A percentile compares a stretch with the other conserved stretches of the same genome.
Evolutionary conservation across 345 rosid genomes (phyloP).

Genomic region (Arabis alpina): DNA sequence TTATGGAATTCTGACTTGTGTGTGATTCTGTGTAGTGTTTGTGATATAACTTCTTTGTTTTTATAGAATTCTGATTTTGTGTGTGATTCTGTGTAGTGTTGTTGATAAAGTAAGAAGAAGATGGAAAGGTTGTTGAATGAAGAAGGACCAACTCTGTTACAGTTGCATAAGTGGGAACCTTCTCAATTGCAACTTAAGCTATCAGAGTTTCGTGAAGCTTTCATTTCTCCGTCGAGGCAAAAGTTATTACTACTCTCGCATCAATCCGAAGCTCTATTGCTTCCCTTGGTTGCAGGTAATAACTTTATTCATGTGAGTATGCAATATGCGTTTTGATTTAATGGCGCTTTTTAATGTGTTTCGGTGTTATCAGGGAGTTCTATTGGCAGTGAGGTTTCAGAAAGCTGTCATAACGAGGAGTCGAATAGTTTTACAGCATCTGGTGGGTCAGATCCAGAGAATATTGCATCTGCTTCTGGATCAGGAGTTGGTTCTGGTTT

Average conservation of each 20-base stretch:
- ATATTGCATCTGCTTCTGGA: constrained; percentile 54
- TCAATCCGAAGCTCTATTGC: constrained; percentile 69
- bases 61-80: neutral
- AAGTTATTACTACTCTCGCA: constrained; percentile 66
- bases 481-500: constrained; percentile 52
- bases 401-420: constrained; percentile 40
- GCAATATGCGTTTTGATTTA: constrained; percentile 14
- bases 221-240: constrained; percentile 86
- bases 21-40: no score
- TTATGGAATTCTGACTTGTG: constrained; percentile 10
- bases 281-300: constrained; percentile 73
- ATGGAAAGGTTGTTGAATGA: constrained; percentile 63
- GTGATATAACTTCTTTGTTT: no score
- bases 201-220: constrained; percentile 87
- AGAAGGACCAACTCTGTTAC: constrained; percentile 69
- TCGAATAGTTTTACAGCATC: constrained; percentile 44
- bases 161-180: constrained; percentile 80
- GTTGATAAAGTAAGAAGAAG: constrained; percentile 29
- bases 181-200: constrained; percentile 57
- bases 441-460: constrained; percentile 55
- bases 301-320: constrained; percentile 18
- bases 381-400: constrained; percentile 36
- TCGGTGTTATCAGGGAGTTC: no score
- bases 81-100: constrained; percentile 33
- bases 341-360: no score